phyloP scores from a whole-genome alignment of 1,284 basidiomycete genomes.

The Austroboletus novae-zelandiae region DNA sequence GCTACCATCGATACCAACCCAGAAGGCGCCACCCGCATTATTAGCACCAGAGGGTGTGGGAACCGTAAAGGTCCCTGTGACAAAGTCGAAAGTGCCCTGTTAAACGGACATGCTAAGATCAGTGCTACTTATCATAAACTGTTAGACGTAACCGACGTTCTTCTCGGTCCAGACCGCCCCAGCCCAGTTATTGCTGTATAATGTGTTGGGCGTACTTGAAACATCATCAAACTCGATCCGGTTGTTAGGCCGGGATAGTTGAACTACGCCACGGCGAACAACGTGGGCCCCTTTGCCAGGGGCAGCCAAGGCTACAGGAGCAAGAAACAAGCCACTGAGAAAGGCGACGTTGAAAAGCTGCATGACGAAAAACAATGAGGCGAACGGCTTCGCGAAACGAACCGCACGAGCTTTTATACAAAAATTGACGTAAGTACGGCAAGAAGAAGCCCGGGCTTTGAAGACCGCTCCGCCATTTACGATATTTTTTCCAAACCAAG shows the following conservation, averaged over 20 bases:
- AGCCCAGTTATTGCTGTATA: not conserved
- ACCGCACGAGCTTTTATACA: too few species aligned
- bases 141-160: not conserved
- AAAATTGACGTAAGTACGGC: too few species aligned
- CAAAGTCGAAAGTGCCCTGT: not conserved
- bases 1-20: constrained; percentile 8
- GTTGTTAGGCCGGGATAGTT: not conserved
- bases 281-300: not conserved
- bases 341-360: not conserved
- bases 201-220: not conserved
- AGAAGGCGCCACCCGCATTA: not conserved
- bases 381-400: too few species aligned
- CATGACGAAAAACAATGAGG: too few species aligned
- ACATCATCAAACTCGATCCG: not conserved
- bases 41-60: not conserved
- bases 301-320: not conserved
- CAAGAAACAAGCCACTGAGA: not conserved
- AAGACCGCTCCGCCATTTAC: too few species aligned
- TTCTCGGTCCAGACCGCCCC: not conserved
- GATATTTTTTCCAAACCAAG: too few species aligned
- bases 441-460: too few species aligned
- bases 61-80: constrained; percentile 2
- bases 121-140: too few species aligned
- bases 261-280: not conserved
- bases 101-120: not conserved